A percentile compares a stretch with the other conserved stretches of the same genome.
These are phyloP conservation scores for Mortierella sp. DNA, from an alignment of 371 early-diverging fungal species.

Conservation along the genomic window DNA sequence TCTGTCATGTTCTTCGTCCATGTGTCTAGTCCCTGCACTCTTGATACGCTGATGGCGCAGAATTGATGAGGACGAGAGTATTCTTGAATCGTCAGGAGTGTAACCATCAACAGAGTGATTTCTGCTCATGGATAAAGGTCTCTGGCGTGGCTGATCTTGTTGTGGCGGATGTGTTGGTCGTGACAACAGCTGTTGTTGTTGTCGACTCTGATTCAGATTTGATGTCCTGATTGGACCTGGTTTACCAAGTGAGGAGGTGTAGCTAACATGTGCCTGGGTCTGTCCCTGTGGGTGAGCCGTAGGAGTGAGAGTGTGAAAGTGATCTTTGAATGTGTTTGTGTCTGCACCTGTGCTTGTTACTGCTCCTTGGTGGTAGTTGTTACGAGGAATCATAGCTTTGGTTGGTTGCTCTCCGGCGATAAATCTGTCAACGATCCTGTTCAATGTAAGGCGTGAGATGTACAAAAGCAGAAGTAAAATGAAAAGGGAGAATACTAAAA, in stretches of 20 bases:
- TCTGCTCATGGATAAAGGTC: background rate
- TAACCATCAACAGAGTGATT: background rate
- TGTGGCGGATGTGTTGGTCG: background rate
- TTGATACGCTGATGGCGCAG: background rate
- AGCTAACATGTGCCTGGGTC: background rate
- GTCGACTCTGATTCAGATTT: background rate
- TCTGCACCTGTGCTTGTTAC: background rate
- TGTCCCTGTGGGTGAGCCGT: background rate
- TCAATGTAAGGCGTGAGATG: background rate
- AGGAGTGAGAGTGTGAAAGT: background rate
- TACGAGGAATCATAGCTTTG: constrained; percentile 1
- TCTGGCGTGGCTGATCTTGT: constrained; percentile 11
- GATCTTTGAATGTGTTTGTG: background rate
- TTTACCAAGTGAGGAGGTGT: constrained; percentile 21
- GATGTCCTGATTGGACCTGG: constrained; percentile 12
- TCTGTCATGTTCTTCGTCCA: background rate
- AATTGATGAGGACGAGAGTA: background rate
- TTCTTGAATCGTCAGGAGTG: background rate
- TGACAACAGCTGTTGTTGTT: background rate
- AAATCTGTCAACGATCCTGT: background rate
- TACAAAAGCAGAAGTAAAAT: background rate
- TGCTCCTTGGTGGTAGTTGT: background rate
- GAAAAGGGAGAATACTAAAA: background rate
- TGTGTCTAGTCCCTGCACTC: background rate
- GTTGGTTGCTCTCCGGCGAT: background rate